phyloP scores from a whole-genome alignment of 140 eudicot species.

The Oenanthe javanica region DNA sequence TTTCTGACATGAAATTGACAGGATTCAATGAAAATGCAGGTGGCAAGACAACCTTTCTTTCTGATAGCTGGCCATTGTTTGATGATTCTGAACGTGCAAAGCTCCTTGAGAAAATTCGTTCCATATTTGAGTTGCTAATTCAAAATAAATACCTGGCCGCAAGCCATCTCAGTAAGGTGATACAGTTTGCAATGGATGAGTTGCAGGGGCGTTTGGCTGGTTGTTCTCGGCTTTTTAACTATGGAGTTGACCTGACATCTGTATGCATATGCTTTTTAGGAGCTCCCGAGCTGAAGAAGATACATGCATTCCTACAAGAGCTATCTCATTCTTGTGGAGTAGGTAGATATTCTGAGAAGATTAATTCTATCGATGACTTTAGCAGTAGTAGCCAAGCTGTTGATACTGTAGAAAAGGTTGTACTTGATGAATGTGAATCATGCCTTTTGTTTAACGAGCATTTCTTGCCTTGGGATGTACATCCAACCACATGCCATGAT shows the following conservation, averaged over 20 bases:
- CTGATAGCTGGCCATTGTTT: slow-evolving; percentile 72
- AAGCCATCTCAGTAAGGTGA: slow-evolving; percentile 78
- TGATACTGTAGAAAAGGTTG: slow-evolving; percentile 42
- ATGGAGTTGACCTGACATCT: slow-evolving; percentile 60
- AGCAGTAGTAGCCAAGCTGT: slow-evolving; percentile 17
- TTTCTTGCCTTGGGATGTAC: slow-evolving; percentile 31
- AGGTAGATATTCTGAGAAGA: slow-evolving; percentile 65
- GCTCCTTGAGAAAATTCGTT: slow-evolving; percentile 71
- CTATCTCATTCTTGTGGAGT: slow-evolving; percentile 70
- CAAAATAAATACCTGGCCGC: slow-evolving; percentile 66
- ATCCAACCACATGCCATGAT: slow-evolving; percentile 12
- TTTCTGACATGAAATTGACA: slow-evolving; percentile 36
- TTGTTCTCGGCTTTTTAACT: slow-evolving; percentile 70
- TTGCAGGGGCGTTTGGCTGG: slow-evolving; percentile 46
- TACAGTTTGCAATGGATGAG: slow-evolving; percentile 82
- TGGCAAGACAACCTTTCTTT: slow-evolving; percentile 36
- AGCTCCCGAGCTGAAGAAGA: slow-evolving; percentile 66
- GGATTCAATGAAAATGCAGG: slow-evolving; percentile 44
- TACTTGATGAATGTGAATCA: slow-evolving; percentile 52
- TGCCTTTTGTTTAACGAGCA: slow-evolving; percentile 56
- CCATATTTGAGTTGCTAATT: slow-evolving; percentile 51
- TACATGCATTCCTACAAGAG: slow-evolving; percentile 63
- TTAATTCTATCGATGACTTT: slow-evolving; percentile 36
- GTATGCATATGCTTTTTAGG: slow-evolving; percentile 88
- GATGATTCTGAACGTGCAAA: slow-evolving; percentile 76